A percentile compares a stretch with the other conserved stretches of the same genome.
Evolutionary conservation across 2,329 filamentous ascomycete species (phyloP).

Genomic region (Colletotrichum truncatum): DNA sequence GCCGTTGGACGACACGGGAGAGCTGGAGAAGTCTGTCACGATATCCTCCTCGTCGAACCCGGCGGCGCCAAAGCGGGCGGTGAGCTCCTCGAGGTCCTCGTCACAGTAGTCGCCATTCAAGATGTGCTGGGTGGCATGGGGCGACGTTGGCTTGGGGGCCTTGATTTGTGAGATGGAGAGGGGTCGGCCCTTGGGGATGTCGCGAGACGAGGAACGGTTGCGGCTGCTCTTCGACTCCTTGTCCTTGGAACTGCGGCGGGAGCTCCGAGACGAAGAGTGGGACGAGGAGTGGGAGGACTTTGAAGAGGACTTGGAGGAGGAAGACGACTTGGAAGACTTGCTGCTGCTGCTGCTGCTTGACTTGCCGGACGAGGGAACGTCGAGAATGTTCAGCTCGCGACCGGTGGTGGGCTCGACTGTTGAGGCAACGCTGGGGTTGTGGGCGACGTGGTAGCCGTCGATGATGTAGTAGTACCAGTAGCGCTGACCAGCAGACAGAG

Average conservation of each 20-base stretch:
- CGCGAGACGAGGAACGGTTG: conserved; percentile 60
- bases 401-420: conserved; percentile 96
- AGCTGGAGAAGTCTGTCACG: conserved; percentile 63
- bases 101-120: conserved; percentile 82
- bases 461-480: conserved; percentile 99
- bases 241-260: conserved; percentile 44
- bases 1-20: conserved; percentile 73
- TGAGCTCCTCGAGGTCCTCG: conserved; percentile 81
- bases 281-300: conserved; percentile 51
- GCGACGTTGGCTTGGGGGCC: conserved; percentile 88
- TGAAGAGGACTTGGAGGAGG: conserved; percentile 44
- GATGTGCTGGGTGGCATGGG: conserved; percentile 87
- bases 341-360: conserved; percentile 47
- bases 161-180: conserved; percentile 90
- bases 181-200: conserved; percentile 88
- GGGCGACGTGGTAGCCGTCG: conserved; percentile 97
- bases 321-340: conserved; percentile 37
- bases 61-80: conserved; percentile 74
- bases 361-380: conserved; percentile 72
- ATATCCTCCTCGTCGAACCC: conserved; percentile 67
- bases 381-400: conserved; percentile 96
- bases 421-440: conserved; percentile 90
- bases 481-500: conserved; percentile 86
- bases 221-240: conserved; percentile 53
- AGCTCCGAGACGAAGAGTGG: conserved; percentile 54